Base-by-base conservation (phyloP, 495 filamentous ascomycete species). In the Neurospora sp. region DNA sequence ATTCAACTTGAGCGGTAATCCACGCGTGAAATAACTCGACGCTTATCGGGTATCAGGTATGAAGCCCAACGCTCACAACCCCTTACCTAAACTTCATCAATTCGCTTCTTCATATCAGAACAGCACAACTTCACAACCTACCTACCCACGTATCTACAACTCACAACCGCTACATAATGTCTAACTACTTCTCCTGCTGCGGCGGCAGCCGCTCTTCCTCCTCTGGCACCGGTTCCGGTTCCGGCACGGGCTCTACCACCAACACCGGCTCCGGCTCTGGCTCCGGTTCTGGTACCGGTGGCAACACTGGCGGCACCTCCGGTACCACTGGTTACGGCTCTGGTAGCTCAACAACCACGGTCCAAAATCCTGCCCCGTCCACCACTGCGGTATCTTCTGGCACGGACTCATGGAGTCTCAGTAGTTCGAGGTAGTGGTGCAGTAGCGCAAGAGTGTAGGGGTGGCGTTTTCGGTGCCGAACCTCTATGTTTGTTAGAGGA, bases 401-500 rank as follows among this genome's bases (percentile, higher is more conserved):
- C 10, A 61, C 53, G 53, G 53, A 31, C 1, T 59, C 48, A 31
- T 61, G 31, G 5, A 31, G 53, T 61, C 10, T 31, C 16, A 31
- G 53, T 14, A 31, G 22, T 61, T 20, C 20, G 4, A 11, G 48
- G 11, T 59, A 48, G 8, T 11, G n/a, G 44, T 48, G 18, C 2
- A 20, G 1, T 4, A 20, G 44, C 1, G 5, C 3, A 12, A 11
- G 10, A 39, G 39, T 39, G 39, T 14, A 41, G 44, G 18, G 1
- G 44, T 48, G 44, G 8, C 9, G 44, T 20, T 48, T 9, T 48
- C 8, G 44, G 9, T 48, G n/a, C n/a, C n/a, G n/a, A 48, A 5
- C 0, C 3, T 22, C 1, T 1, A 0, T 48, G 9, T 11, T 12
- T 22, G 44, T 11, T 5, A 2, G n/a, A 0, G 44, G 1, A 48